Conservation (phyloP, 2,329 filamentous ascomycete species). For the Epichloe baconii region DNA sequence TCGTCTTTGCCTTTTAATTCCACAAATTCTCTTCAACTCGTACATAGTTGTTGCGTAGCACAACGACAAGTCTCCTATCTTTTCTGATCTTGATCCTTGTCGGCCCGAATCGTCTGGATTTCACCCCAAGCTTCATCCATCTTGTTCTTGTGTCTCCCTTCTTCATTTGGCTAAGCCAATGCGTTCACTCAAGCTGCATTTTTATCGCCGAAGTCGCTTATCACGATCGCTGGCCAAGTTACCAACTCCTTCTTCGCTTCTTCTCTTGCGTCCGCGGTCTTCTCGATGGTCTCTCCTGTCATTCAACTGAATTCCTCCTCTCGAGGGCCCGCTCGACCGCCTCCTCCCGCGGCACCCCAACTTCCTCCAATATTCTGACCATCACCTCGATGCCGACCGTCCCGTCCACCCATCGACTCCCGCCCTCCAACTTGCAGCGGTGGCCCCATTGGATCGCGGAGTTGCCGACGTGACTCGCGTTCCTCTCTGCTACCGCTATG, state of each 20-base stretch:
- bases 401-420: slow-evolving; percentile 18
- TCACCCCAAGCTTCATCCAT: background rate
- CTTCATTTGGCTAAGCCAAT: background rate
- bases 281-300: slow-evolving; percentile 22
- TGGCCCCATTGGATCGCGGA: slow-evolving; percentile 18
- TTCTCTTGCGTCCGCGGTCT: slow-evolving; percentile 25
- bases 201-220: slow-evolving; percentile 39
- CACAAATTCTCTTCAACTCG: background rate
- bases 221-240: slow-evolving; percentile 31
- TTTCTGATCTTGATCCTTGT: background rate
- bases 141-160: background rate
- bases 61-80: background rate
- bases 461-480: slow-evolving; percentile 20
- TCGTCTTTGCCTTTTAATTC: background rate
- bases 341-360: slow-evolving; percentile 9
- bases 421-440: slow-evolving; percentile 16
- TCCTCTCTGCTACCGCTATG: slow-evolving; percentile 18
- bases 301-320: slow-evolving; percentile 17
- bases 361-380: slow-evolving; percentile 10
- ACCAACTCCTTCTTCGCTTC: slow-evolving; percentile 35
- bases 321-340: slow-evolving; percentile 19
- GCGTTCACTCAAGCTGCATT: background rate
- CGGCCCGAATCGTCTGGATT: background rate
- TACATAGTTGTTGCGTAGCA: background rate
- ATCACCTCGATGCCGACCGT: slow-evolving; percentile 20